phyloP scores from a whole-genome alignment of 805 yeast genomes.

The Candida ponderosae region DNA sequence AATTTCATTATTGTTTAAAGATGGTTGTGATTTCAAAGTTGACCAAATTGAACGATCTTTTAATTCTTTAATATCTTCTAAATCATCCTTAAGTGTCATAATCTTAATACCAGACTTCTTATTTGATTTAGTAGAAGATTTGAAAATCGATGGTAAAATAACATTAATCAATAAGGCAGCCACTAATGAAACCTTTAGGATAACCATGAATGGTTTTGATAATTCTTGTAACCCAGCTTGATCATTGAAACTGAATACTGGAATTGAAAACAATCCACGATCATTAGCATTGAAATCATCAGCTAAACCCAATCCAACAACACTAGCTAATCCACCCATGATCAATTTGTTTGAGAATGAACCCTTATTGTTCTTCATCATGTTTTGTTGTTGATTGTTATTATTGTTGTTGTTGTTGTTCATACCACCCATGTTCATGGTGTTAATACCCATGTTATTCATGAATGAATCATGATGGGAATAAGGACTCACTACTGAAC shows the following conservation, averaged over 20 bases:
- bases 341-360: slow-evolving; percentile 38
- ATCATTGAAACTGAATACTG: slow-evolving; percentile 27
- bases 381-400: slow-evolving; percentile 3
- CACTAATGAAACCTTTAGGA: slow-evolving; percentile 20
- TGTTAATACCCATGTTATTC: background rate
- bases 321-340: slow-evolving; percentile 57
- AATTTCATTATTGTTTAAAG: slow-evolving; percentile 17
- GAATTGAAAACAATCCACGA: slow-evolving; percentile 40
- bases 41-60: slow-evolving; percentile 9
- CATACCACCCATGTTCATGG: slow-evolving; percentile 7
- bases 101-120: slow-evolving; percentile 1
- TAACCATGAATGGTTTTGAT: slow-evolving; percentile 18
- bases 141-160: slow-evolving; percentile 13
- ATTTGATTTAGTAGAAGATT: background rate
- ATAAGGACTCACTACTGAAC: slow-evolving; percentile 6
- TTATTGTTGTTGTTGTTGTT: slow-evolving; percentile 6
- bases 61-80: slow-evolving; percentile 17
- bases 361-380: slow-evolving; percentile 9
- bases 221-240: slow-evolving; percentile 19
- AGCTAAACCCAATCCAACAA: slow-evolving; percentile 53
- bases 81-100: background rate
- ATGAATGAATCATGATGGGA: background rate
- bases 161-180: slow-evolving; percentile 20
- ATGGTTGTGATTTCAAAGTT: slow-evolving; percentile 3
- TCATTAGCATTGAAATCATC: slow-evolving; percentile 40